Evolutionary conservation across 768 basidiomycete genomes (phyloP).

Genomic region (Steccherinum ochraceum): DNA sequence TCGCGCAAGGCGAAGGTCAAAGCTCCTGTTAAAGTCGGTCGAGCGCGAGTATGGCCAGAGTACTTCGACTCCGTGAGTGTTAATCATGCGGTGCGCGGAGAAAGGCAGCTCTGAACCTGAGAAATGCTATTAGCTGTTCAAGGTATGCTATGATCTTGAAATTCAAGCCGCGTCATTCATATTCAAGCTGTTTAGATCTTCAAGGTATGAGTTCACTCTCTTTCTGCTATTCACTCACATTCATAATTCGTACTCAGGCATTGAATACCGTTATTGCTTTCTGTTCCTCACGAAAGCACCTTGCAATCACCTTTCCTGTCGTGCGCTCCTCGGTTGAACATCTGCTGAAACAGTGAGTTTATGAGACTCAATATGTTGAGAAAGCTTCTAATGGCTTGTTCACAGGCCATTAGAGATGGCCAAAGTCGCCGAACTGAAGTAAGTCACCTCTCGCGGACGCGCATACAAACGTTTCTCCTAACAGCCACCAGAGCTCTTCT

Average conservation of each 20-base stretch:
- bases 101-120: not conserved
- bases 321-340: constrained; percentile 77
- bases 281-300: constrained; percentile 70
- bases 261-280: constrained; percentile 88
- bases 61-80: not conserved
- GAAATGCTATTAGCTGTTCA: constrained; percentile 11
- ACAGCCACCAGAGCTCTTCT: constrained; percentile 56
- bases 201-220: no score
- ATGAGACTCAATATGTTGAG: not conserved
- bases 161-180: no score
- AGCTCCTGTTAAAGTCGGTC: not conserved
- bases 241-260: constrained; percentile 52
- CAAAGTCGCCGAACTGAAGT: constrained; percentile 84
- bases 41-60: not conserved
- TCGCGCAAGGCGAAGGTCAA: not conserved
- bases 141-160: no score
- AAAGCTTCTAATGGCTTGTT: not conserved
- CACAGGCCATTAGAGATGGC: constrained; percentile 76
- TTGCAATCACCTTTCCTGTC: constrained; percentile 74
- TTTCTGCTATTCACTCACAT: no score
- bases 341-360: constrained; percentile 61
- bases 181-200: no score
- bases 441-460: no score
- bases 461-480: not conserved
- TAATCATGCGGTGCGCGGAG: no score